Conservation (phyloP, 1,284 basidiomycete species). For the Fistulinella cinereoalba region DNA sequence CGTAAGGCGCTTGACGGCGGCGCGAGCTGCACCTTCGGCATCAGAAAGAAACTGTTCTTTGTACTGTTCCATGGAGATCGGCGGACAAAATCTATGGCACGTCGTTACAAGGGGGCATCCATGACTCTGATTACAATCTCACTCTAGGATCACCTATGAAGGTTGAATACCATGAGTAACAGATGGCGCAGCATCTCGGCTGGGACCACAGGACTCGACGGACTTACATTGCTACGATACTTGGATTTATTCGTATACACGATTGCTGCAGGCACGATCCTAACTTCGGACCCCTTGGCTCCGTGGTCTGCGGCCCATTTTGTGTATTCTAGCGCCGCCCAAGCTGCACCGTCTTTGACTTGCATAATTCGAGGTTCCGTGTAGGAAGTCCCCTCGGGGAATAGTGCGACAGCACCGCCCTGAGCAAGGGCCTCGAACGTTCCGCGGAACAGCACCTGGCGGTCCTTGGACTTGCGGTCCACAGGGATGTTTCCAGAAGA, state of each 20-base stretch:
- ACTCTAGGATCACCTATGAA: slow-evolving; percentile 69
- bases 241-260: slow-evolving; percentile 95
- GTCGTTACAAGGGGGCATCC: slow-evolving; percentile 14
- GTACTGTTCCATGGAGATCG: slow-evolving; percentile 75
- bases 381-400: slow-evolving; percentile 90
- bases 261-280: slow-evolving; percentile 82
- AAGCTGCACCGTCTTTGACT: slow-evolving; percentile 94
- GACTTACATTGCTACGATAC: slow-evolving; percentile 79
- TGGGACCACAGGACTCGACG: slow-evolving; percentile 17
- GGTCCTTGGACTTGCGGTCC: slow-evolving; percentile 89
- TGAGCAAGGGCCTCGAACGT: slow-evolving; percentile 83
- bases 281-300: slow-evolving; percentile 38
- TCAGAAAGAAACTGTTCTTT: slow-evolving; percentile 73
- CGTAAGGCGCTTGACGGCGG: slow-evolving; percentile 87
- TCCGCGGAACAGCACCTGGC: slow-evolving; percentile 84
- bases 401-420: slow-evolving; percentile 84
- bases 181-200: background rate
- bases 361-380: slow-evolving; percentile 91
- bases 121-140: slow-evolving; percentile 26
- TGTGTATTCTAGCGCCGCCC: slow-evolving; percentile 91
- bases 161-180: slow-evolving; percentile 13
- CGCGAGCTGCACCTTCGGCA: slow-evolving; percentile 65
- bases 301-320: slow-evolving; percentile 66
- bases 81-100: slow-evolving; percentile 67
- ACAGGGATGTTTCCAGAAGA: slow-evolving; percentile 95